phyloP scores from a whole-genome alignment of 2,329 filamentous ascomycete genomes.

The Helotiales sp. region DNA sequence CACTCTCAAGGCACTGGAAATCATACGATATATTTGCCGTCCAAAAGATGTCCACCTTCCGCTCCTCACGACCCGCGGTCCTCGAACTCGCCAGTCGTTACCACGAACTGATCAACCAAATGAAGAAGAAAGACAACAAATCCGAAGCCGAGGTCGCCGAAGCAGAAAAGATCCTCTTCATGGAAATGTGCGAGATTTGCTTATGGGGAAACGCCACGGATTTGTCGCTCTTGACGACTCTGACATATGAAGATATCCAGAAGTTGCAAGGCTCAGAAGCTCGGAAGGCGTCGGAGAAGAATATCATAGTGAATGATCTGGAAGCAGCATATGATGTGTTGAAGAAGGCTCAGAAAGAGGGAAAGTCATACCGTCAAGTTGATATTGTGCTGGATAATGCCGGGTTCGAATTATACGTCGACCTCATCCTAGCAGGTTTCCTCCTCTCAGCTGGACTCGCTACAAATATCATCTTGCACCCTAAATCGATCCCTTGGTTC shows the following conservation, averaged over 20 bases:
- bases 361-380: slow-evolving; percentile 73
- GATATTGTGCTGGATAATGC: slow-evolving; percentile 98
- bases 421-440: slow-evolving; percentile 90
- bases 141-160: slow-evolving; percentile 50
- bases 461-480: slow-evolving; percentile 85
- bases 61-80: slow-evolving; percentile 85
- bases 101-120: slow-evolving; percentile 71
- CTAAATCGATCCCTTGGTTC: slow-evolving; percentile 97
- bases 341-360: slow-evolving; percentile 65
- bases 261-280: slow-evolving; percentile 91
- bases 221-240: slow-evolving; percentile 84
- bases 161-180: slow-evolving; percentile 79
- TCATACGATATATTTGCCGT: slow-evolving; percentile 86
- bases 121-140: slow-evolving; percentile 55
- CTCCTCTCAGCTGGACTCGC: slow-evolving; percentile 84
- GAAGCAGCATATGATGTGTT: slow-evolving; percentile 72
- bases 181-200: slow-evolving; percentile 94
- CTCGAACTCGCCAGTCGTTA: slow-evolving; percentile 82
- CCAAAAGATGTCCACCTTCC: slow-evolving; percentile 92
- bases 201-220: slow-evolving; percentile 98
- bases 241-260: slow-evolving; percentile 95
- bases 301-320: slow-evolving; percentile 90
- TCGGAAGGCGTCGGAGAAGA: slow-evolving; percentile 84
- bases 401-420: slow-evolving; percentile 96
- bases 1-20: slow-evolving; percentile 81